Conservation (phyloP, 257 asterid genomes). For the Penstemon newberryi region DNA sequence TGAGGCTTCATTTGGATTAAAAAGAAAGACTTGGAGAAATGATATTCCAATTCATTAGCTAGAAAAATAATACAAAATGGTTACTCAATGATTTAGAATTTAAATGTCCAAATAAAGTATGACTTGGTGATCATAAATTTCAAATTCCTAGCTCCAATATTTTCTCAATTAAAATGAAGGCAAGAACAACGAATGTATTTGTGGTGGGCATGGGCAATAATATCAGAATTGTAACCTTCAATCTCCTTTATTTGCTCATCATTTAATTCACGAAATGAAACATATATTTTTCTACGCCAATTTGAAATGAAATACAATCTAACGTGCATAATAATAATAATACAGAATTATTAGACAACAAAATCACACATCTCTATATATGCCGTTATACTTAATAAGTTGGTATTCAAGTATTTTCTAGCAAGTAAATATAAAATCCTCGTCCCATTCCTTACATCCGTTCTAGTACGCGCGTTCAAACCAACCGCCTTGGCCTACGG, state of each 20-base stretch:
- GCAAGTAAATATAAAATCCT: constrained; percentile 10
- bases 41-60: no score
- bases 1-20: no score
- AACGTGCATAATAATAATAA: not conserved
- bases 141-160: no score
- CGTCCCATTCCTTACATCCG: constrained; percentile 1
- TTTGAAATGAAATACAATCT: no score
- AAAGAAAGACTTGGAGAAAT: no score
- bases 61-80: no score
- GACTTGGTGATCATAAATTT: no score
- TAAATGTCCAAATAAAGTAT: no score
- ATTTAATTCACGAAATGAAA: not conserved
- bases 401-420: not conserved
- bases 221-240: not conserved
- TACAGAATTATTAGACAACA: not conserved
- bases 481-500: constrained; percentile 52
- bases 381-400: not conserved
- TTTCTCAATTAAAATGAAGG: no score
- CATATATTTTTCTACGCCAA: no score
- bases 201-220: not conserved
- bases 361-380: constrained; percentile 20
- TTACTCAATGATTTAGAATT: no score
- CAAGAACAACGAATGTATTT: not conserved
- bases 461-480: constrained; percentile 24
- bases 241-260: constrained; percentile 7